These are phyloP conservation scores for Coemansia sp. DNA, from an alignment of 192 early-diverging fungal species.

Conservation along the genomic window DNA sequence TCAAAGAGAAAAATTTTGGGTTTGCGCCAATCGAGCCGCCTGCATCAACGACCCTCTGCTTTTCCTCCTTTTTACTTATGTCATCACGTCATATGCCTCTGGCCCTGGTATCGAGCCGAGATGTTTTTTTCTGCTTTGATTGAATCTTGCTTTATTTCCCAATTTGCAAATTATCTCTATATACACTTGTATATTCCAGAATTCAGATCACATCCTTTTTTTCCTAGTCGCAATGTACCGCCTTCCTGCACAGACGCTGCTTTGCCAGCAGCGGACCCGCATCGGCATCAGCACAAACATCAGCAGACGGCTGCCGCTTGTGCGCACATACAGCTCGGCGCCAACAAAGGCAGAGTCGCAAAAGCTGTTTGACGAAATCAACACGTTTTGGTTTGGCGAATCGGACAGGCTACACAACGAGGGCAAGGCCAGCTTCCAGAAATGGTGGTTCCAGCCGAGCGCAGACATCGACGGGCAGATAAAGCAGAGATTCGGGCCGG, in stretches of 20 bases:
- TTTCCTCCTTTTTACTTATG: no score
- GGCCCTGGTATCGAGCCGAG: no score
- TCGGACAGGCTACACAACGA: conserved; percentile 42
- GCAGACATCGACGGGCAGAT: conserved; percentile 36
- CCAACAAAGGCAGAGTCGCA: conserved; percentile 38
- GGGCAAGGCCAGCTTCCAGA: conserved; percentile 44
- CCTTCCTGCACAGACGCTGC: neutral
- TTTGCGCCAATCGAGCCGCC: no score
- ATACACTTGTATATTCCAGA: no score
- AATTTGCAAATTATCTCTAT: no score
- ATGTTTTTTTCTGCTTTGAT: no score
- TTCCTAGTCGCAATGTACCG: neutral
- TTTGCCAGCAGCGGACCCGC: neutral
- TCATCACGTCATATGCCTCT: no score
- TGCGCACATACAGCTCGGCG: conserved; percentile 1
- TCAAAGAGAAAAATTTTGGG: no score
- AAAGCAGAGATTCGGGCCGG: conserved; percentile 19
- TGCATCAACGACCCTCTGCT: no score
- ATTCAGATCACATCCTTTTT: neutral
- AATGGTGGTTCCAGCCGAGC: conserved; percentile 50
- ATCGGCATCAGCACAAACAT: neutral
- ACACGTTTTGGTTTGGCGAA: conserved; percentile 49
- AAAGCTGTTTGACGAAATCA: conserved; percentile 33
- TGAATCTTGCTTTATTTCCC: no score
- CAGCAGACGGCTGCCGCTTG: conserved; percentile 1